Evolutionary conservation across 192 early-diverging fungal genomes (phyloP).

Genomic region (Endogone sp.): DNA sequence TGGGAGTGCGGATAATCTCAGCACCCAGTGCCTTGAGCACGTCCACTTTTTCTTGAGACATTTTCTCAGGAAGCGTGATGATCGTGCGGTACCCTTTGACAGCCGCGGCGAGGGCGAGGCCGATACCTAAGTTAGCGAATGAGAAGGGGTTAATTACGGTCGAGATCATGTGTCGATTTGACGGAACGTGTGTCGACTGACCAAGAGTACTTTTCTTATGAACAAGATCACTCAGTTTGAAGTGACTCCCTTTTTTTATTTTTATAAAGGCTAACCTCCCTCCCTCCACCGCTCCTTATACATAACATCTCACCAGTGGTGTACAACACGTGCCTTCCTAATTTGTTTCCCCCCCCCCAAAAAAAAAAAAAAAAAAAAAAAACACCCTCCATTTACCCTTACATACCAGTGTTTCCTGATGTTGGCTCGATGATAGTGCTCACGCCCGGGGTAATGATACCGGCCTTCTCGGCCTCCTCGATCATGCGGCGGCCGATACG

Average conservation of each 20-base stretch:
- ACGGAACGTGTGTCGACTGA: too few species aligned
- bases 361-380: too few species aligned
- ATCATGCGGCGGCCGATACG: conserved; percentile 95
- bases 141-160: not conserved
- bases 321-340: not conserved
- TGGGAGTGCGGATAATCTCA: conserved; percentile 97
- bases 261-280: too few species aligned
- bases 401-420: conserved; percentile 93
- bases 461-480: conserved; percentile 90
- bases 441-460: conserved; percentile 84
- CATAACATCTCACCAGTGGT: too few species aligned
- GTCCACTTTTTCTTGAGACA: conserved; percentile 99
- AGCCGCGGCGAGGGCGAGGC: conserved; percentile 94
- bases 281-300: too few species aligned
- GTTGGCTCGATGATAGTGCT: conserved; percentile 97
- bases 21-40: conserved; percentile 96
- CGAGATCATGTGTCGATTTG: too few species aligned
- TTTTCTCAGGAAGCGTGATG: conserved; percentile 99
- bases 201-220: too few species aligned
- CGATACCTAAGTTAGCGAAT: conserved; percentile 57
- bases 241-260: too few species aligned
- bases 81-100: conserved; percentile 98
- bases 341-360: too few species aligned
- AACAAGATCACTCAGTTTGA: too few species aligned
- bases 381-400: too few species aligned